phyloP scores from a whole-genome alignment of 2,329 filamentous ascomycete genomes.

The Akanthomyces lecanii region DNA sequence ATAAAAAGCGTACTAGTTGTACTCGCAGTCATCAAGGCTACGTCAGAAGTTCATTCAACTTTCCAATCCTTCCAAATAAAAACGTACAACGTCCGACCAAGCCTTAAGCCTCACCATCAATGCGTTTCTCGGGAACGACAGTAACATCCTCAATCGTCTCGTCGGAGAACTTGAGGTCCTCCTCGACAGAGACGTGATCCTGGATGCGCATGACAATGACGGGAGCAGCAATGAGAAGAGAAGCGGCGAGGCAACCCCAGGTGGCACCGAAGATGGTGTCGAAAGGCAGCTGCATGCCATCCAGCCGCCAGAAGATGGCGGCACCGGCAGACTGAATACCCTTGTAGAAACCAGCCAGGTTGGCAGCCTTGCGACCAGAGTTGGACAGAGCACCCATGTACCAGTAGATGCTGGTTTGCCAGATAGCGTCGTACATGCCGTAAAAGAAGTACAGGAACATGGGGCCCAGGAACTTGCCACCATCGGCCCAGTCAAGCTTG shows the following conservation, averaged over 20 bases:
- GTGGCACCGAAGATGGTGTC: conserved; percentile 65
- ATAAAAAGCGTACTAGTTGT: conserved; percentile 10
- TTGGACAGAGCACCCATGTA: conserved; percentile 93
- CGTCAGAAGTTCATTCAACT: conserved; percentile 7
- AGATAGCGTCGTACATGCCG: conserved; percentile 63
- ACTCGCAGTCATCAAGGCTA: conserved; percentile 7
- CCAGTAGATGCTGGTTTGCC: conserved; percentile 59
- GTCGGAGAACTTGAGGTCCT: conserved; percentile 80
- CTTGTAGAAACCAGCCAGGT: conserved; percentile 88
- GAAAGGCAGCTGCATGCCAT: conserved; percentile 58
- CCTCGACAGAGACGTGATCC: conserved; percentile 74
- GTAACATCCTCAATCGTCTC: conserved; percentile 72
- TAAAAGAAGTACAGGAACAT: conserved; percentile 72
- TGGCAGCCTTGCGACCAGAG: conserved; percentile 85
- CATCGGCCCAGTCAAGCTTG: conserved; percentile 27
- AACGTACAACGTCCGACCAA: not conserved
- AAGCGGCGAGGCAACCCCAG: conserved; percentile 72
- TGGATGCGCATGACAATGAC: conserved; percentile 75
- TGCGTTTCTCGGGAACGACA: conserved; percentile 14
- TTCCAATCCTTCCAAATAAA: not conserved
- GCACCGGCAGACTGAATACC: conserved; percentile 79
- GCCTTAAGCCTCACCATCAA: not conserved
- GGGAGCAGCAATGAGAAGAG: conserved; percentile 71
- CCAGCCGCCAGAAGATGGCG: conserved; percentile 70
- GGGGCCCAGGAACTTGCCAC: conserved; percentile 51